Evolutionary conservation across 352 stramenopile genomes (phyloP).

Genomic region (Albugo candida): DNA sequence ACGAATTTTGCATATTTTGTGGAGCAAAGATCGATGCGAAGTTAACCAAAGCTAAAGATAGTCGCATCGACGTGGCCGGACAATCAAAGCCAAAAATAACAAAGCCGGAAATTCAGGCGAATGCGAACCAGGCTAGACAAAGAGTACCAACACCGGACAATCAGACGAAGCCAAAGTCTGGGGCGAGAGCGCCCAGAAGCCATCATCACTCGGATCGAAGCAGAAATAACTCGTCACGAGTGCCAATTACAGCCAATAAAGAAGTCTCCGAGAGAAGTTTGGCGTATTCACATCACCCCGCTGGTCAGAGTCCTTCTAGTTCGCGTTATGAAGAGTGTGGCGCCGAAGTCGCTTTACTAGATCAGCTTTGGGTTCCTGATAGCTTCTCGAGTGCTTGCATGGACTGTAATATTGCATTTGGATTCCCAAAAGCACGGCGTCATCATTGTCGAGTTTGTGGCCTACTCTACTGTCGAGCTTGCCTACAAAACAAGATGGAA

Average conservation of each 20-base stretch:
- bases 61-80: background rate
- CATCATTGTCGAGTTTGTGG: conserved; percentile 38
- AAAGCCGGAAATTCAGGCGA: background rate
- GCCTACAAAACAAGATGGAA: conserved; percentile 5
- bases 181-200: background rate
- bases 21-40: conserved; percentile 62
- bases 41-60: conserved; percentile 23
- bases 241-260: too few species aligned
- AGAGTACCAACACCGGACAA: too few species aligned
- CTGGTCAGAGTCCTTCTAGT: conserved; percentile 13
- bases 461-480: conserved; percentile 6
- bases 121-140: background rate
- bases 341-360: conserved; percentile 1
- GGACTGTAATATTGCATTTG: conserved; percentile 8
- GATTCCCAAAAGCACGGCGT: conserved; percentile 7
- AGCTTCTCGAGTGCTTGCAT: conserved; percentile 8
- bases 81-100: conserved; percentile 8
- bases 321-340: conserved; percentile 24
- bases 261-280: background rate
- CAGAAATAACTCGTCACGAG: background rate
- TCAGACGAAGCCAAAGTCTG: background rate
- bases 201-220: background rate
- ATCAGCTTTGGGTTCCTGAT: conserved; percentile 8
- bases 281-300: background rate
- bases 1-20: conserved; percentile 79